Percentiles rank a stretch among this genome's conserved stretches.
Conservation (phyloP, 306 rosid genomes). For the Dryas drummondii region DNA sequence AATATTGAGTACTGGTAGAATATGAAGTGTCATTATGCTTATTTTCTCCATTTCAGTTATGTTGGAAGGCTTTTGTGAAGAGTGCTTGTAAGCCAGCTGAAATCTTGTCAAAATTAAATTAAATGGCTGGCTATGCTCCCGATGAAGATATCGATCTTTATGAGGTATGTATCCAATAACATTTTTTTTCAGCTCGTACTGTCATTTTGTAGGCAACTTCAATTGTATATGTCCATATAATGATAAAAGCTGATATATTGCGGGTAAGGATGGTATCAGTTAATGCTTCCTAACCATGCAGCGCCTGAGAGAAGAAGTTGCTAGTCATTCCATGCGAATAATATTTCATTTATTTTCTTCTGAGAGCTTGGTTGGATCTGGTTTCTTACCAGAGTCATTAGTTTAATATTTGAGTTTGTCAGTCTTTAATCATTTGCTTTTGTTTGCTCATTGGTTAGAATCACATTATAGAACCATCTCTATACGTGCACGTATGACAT, state of each 20-base stretch:
- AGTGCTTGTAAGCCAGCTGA: slow-evolving; percentile 72
- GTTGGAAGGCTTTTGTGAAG: slow-evolving; percentile 85
- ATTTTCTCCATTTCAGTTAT: slow-evolving; percentile 46
- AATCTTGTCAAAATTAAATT: slow-evolving; percentile 62
- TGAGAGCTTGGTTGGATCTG: background rate
- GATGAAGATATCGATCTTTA: slow-evolving; percentile 86
- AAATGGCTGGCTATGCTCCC: slow-evolving; percentile 82
- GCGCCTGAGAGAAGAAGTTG: background rate
- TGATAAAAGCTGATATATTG: background rate
- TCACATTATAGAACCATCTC: too few species aligned
- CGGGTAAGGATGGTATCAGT: background rate
- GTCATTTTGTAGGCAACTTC: background rate
- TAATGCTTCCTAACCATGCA: slow-evolving; percentile 1
- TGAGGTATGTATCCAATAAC: slow-evolving; percentile 59
- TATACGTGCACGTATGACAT: too few species aligned
- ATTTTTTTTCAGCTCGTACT: background rate
- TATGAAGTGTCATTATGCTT: slow-evolving; percentile 15
- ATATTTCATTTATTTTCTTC: background rate
- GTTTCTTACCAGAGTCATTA: background rate
- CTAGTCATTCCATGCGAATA: background rate
- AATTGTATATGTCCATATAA: background rate
- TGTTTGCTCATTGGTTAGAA: too few species aligned
- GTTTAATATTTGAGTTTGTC: background rate
- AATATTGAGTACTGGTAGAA: background rate
- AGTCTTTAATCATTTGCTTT: too few species aligned